Evolutionary conservation across 2,329 filamentous ascomycete genomes (phyloP).

Genomic region (Aspergillus amoenus): DNA sequence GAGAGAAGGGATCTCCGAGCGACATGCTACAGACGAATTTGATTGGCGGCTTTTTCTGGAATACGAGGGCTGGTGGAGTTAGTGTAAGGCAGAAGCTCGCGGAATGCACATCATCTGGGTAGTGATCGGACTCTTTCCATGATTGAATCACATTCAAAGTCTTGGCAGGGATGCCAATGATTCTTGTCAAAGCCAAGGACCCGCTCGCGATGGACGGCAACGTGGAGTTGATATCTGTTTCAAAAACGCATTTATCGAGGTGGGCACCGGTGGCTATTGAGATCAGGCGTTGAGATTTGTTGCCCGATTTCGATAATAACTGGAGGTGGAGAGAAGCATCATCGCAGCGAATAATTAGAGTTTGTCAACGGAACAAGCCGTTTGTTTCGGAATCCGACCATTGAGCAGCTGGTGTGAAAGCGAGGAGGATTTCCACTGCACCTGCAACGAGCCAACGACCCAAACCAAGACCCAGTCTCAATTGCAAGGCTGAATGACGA

Average conservation of each 20-base stretch:
- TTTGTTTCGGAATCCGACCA: not conserved
- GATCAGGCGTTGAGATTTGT: too few species aligned
- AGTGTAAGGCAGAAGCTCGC: not conserved
- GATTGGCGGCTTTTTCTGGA: not conserved
- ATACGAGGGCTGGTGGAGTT: not conserved
- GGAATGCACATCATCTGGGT: not conserved
- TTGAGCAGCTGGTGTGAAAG: not conserved
- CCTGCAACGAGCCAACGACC: not conserved
- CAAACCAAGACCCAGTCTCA: not conserved
- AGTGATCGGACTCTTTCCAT: not conserved
- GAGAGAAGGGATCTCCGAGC: not conserved
- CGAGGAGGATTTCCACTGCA: not conserved
- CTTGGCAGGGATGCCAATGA: not conserved
- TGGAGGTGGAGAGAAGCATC: too few species aligned
- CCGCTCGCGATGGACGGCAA: too few species aligned
- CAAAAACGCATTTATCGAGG: too few species aligned
- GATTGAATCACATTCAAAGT: not conserved
- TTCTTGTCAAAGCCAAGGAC: not conserved
- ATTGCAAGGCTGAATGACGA: not conserved
- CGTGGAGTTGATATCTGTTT: too few species aligned
- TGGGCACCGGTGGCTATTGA: too few species aligned
- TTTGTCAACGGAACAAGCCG: not conserved
- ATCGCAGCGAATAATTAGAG: too few species aligned
- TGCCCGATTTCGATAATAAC: too few species aligned
- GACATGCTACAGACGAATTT: not conserved